These are phyloP conservation scores for Aquilaria yunnanensis DNA, from an alignment of 345 rosid species.

Conservation along the genomic window DNA sequence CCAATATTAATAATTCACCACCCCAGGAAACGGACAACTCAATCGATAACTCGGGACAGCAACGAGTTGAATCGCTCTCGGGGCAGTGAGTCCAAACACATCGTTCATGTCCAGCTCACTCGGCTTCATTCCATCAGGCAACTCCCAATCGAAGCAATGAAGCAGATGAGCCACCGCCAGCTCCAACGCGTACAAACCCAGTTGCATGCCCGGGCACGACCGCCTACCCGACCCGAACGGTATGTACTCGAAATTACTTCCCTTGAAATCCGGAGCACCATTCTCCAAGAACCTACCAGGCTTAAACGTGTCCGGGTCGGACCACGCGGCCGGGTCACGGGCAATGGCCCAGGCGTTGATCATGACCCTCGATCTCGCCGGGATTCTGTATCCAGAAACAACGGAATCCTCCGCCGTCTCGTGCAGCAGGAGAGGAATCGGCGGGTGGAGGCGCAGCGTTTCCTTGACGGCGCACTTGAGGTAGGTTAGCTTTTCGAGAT, in stretches of 20 bases:
- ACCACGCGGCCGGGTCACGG: slow-evolving; percentile 52
- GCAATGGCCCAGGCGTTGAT: slow-evolving; percentile 62
- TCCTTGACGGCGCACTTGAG: slow-evolving; percentile 56
- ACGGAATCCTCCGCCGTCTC: slow-evolving; percentile 47
- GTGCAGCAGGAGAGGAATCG: slow-evolving; percentile 76
- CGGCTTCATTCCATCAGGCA: slow-evolving; percentile 58
- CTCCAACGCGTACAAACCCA: slow-evolving; percentile 65
- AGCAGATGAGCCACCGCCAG: slow-evolving; percentile 58
- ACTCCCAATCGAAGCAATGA: slow-evolving; percentile 66
- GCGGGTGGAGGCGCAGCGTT: slow-evolving; percentile 72
- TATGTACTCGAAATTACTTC: slow-evolving; percentile 53
- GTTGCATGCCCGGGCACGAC: slow-evolving; percentile 82
- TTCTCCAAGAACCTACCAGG: slow-evolving; percentile 47
- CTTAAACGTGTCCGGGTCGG: slow-evolving; percentile 44
- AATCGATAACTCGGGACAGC: slow-evolving; percentile 51
- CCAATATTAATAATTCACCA: background rate
- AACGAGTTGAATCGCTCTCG: slow-evolving; percentile 48
- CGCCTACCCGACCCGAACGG: slow-evolving; percentile 83
- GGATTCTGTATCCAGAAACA: slow-evolving; percentile 49
- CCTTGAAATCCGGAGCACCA: slow-evolving; percentile 50
- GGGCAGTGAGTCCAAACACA: slow-evolving; percentile 77
- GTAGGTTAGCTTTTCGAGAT: slow-evolving; percentile 51
- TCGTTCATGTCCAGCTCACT: slow-evolving; percentile 59
- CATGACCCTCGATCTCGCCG: slow-evolving; percentile 54
- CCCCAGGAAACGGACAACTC: slow-evolving; percentile 20